Percentiles rank a stretch among this genome's conserved stretches.
These are phyloP conservation scores for Sporothrix luriei DNA, from an alignment of 2,329 filamentous ascomycete species.

Conservation along the genomic window DNA sequence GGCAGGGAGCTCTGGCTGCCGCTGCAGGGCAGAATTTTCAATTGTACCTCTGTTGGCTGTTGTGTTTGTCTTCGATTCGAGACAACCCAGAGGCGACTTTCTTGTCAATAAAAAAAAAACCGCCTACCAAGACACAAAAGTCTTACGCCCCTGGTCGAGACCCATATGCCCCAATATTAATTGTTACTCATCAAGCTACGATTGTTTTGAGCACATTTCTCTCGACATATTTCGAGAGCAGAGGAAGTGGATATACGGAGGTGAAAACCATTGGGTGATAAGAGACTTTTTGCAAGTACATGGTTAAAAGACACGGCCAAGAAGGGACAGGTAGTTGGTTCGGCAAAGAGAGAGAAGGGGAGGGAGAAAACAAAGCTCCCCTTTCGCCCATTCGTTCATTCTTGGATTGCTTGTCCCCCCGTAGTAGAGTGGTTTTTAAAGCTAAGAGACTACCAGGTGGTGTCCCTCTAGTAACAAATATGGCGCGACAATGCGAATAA, in stretches of 20 bases:
- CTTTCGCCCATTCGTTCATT: neutral
- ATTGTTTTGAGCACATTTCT: constrained; percentile 13
- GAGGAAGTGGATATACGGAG: neutral
- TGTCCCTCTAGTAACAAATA: neutral
- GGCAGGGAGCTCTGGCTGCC: neutral
- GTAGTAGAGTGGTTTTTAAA: neutral
- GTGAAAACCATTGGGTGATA: neutral
- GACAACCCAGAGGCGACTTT: neutral
- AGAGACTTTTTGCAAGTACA: neutral
- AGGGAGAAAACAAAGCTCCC: neutral
- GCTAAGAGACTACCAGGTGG: constrained; percentile 4
- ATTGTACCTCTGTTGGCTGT: neutral
- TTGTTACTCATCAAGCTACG: no score
- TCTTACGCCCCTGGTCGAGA: constrained; percentile 7
- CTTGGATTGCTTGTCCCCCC: neutral
- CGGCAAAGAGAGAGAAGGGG: neutral
- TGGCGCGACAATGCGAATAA: neutral
- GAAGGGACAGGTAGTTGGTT: neutral
- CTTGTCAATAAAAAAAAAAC: neutral
- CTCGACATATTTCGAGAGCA: neutral
- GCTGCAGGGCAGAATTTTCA: constrained; percentile 9
- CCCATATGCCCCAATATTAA: no score
- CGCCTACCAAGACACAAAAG: neutral
- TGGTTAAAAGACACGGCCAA: neutral
- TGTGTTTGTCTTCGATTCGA: neutral